A percentile compares a stretch with the other conserved stretches of the same genome.
phyloP scores from a whole-genome alignment of 169 alveolate species.

The Babesia bovis region DNA sequence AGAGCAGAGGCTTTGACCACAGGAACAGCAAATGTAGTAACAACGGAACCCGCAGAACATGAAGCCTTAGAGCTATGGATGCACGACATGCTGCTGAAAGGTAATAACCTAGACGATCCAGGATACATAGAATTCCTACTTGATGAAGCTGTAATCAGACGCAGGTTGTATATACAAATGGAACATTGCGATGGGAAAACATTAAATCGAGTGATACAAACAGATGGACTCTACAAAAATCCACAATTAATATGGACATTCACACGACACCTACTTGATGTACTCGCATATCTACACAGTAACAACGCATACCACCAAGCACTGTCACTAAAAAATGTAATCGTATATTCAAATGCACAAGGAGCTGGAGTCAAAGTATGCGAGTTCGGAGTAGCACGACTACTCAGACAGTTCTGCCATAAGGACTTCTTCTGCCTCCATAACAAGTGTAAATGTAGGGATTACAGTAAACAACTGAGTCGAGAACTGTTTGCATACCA shows the following conservation, averaged over 20 bases:
- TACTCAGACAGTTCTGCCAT: constrained; percentile 32
- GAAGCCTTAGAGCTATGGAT: not conserved
- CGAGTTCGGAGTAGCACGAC: constrained; percentile 50
- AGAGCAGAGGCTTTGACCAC: constrained; percentile 8
- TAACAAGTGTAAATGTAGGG: constrained; percentile 21
- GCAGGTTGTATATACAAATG: constrained; percentile 47
- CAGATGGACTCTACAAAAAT: constrained; percentile 27
- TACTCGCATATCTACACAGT: constrained; percentile 58
- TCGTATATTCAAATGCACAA: constrained; percentile 34
- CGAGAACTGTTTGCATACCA: constrained; percentile 47
- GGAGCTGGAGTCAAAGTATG: constrained; percentile 62
- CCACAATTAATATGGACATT: constrained; percentile 48
- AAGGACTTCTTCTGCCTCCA: constrained; percentile 41
- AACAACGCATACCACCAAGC: constrained; percentile 60
- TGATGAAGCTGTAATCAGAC: constrained; percentile 32
- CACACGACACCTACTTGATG: constrained; percentile 56
- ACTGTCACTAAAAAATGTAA: constrained; percentile 50
- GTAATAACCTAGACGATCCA: not conserved
- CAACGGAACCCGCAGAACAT: not conserved
- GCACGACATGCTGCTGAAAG: constrained; percentile 11
- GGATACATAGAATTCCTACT: constrained; percentile 1
- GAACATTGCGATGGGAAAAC: constrained; percentile 49
- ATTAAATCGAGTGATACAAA: constrained; percentile 41
- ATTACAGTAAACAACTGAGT: constrained; percentile 8
- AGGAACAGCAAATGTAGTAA: not conserved